Evolutionary conservation across 208 protist genomes (phyloP).

Genomic region (Naegleria lovaniensis): DNA sequence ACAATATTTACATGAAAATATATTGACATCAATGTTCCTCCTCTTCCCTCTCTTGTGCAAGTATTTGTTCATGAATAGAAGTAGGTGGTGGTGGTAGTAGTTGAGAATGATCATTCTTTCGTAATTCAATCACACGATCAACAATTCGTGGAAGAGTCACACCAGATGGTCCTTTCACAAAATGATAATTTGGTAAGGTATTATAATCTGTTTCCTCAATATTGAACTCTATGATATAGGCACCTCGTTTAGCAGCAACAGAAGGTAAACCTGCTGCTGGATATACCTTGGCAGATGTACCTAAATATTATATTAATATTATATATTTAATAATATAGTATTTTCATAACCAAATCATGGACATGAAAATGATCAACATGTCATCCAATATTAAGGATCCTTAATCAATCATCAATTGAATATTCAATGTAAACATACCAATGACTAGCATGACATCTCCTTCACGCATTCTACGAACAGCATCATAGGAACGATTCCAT

Average conservation of each 20-base stretch:
- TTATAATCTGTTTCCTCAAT: background rate
- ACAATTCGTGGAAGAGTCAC: background rate
- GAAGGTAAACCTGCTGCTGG: background rate
- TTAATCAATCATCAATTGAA: too few relatives aligned
- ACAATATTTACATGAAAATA: too few relatives aligned
- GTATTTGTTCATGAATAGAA: too few relatives aligned
- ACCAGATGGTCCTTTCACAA: background rate
- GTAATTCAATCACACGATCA: background rate
- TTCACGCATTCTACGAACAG: background rate
- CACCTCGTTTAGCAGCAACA: background rate
- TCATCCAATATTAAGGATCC: too few relatives aligned
- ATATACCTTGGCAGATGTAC: constrained; percentile 7
- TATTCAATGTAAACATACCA: too few relatives aligned
- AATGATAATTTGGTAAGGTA: background rate
- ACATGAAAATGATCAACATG: too few relatives aligned
- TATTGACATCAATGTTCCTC: too few relatives aligned
- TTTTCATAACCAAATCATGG: too few relatives aligned
- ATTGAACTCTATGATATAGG: constrained; percentile 11
- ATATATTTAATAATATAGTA: too few relatives aligned
- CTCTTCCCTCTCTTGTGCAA: too few relatives aligned
- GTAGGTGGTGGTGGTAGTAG: too few relatives aligned
- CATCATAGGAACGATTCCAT: background rate
- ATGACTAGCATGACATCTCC: background rate
- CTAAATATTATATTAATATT: background rate
- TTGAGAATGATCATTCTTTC: too few relatives aligned